These are phyloP conservation scores for Andrographis paniculata DNA, from an alignment of 305 asterid genomes.

Conservation along the genomic window DNA sequence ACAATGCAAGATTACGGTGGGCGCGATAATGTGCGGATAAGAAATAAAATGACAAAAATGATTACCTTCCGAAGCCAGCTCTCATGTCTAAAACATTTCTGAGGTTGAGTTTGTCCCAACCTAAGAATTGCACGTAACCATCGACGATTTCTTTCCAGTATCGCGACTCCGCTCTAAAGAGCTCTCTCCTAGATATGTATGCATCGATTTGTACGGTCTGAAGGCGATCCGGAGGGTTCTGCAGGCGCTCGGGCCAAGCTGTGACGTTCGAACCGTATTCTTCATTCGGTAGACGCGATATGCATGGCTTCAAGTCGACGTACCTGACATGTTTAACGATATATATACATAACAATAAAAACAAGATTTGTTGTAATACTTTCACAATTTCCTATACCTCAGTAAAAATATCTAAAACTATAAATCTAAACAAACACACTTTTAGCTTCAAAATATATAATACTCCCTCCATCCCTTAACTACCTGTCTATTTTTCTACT, in stretches of 20 bases:
- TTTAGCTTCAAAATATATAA: too few relatives aligned
- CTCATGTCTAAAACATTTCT: conserved; percentile 61
- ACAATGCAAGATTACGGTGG: neutral
- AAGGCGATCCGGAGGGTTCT: conserved; percentile 51
- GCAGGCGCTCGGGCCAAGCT: conserved; percentile 49
- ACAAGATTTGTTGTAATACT: too few relatives aligned
- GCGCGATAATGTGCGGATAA: conserved; percentile 2
- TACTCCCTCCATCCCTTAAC: too few relatives aligned
- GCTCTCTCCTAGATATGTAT: conserved; percentile 36
- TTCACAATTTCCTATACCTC: too few relatives aligned
- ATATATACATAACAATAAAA: too few relatives aligned
- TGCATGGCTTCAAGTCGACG: conserved; percentile 44
- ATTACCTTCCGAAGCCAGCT: conserved; percentile 64
- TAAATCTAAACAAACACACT: too few relatives aligned
- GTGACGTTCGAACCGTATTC: conserved; percentile 42
- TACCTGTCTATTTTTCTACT: too few relatives aligned
- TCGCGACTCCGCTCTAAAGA: conserved; percentile 38
- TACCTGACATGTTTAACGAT: too few relatives aligned
- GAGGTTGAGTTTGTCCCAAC: conserved; percentile 31
- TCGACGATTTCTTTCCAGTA: conserved; percentile 44
- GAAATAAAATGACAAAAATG: conserved; percentile 7
- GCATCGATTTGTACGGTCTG: conserved; percentile 44
- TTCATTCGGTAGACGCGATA: conserved; percentile 38
- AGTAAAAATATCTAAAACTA: too few relatives aligned
- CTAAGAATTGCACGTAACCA: conserved; percentile 28